Conservation (phyloP, 176 grass and related monocot genomes). For the Phoenix dactylifera region DNA sequence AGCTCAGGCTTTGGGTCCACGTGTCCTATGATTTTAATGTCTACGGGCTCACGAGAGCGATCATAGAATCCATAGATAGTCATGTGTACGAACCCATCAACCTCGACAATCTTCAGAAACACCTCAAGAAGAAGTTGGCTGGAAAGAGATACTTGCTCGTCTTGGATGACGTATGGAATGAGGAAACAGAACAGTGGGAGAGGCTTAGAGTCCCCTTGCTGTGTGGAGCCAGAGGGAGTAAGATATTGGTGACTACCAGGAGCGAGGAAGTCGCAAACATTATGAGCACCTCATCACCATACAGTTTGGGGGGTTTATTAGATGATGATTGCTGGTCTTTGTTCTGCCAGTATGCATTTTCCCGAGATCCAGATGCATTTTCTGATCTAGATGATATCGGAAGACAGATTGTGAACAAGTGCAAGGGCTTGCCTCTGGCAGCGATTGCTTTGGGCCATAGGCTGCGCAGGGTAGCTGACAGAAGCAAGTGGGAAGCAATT, state of each 20-base stretch:
- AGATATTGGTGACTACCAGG: constrained; percentile 37
- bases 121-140: neutral
- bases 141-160: constrained; percentile 39
- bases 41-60: constrained; percentile 11
- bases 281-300: neutral
- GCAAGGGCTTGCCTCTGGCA: constrained; percentile 23
- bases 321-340: constrained; percentile 26
- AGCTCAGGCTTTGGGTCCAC: constrained; percentile 29
- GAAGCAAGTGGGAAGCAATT: constrained; percentile 23
- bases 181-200: constrained; percentile 19
- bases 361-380: neutral
- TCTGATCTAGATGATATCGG: constrained; percentile 4
- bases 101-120: constrained; percentile 12
- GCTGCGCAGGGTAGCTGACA: constrained; percentile 18
- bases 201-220: constrained; percentile 16
- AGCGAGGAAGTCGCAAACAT: constrained; percentile 1
- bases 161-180: constrained; percentile 32
- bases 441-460: constrained; percentile 25
- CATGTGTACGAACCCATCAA: neutral
- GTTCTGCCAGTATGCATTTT: neutral
- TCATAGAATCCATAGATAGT: constrained; percentile 25
- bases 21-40: constrained; percentile 21
- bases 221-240: constrained; percentile 25
- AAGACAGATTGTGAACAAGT: constrained; percentile 16
- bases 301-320: constrained; percentile 4